These are phyloP conservation scores for Tilletia setariae DNA, from an alignment of 1,284 basidiomycete species.

Conservation along the genomic window DNA sequence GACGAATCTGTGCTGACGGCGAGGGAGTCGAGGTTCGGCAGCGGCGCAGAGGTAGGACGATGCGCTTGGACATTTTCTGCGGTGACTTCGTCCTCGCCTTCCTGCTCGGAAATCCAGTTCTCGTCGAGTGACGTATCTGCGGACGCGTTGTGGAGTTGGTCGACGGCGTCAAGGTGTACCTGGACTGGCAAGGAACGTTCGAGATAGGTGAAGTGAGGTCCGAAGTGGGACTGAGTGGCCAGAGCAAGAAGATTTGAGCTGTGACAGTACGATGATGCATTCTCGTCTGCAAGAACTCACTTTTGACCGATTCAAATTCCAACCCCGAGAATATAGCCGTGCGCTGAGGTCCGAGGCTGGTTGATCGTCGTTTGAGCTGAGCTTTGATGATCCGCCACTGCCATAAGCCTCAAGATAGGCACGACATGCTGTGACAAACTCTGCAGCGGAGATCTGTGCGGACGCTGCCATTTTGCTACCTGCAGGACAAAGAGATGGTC, in stretches of 20 bases:
- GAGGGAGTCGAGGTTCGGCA: slow-evolving; percentile 13
- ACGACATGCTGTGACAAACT: slow-evolving; percentile 9
- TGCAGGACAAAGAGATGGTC: no score
- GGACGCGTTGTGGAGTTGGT: neutral
- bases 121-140: neutral
- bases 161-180: slow-evolving; percentile 9
- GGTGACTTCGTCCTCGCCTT: neutral
- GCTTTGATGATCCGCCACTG: neutral
- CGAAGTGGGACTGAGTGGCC: slow-evolving; percentile 9
- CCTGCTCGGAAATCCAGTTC: neutral
- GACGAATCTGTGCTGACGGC: neutral
- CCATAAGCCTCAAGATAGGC: neutral
- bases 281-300: slow-evolving; percentile 3
- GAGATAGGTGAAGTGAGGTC: neutral
- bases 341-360: neutral
- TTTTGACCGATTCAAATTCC: slow-evolving; percentile 5
- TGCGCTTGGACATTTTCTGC: slow-evolving; percentile 1
- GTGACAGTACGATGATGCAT: neutral
- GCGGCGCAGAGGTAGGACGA: neutral
- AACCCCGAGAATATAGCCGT: slow-evolving; percentile 15
- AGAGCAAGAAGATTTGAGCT: no score
- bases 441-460: neutral
- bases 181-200: slow-evolving; percentile 4
- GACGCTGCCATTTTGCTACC: no score
- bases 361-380: neutral